Evolutionary conservation across 164 flowering plant species (phyloP).

Genomic region (Hamamelis virginiana): DNA sequence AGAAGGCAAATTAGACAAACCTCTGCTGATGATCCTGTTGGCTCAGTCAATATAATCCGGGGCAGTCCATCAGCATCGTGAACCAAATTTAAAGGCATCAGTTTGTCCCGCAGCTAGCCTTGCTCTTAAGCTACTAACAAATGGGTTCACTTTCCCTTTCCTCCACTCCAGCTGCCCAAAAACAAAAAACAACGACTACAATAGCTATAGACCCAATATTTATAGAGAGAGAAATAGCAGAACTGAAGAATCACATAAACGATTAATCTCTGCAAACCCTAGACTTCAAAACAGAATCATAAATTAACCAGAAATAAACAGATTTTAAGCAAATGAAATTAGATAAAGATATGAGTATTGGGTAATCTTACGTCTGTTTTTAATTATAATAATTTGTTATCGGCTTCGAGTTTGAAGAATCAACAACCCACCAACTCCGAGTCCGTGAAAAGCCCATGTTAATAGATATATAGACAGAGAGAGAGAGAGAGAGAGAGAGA

Average conservation of each 20-base stretch:
- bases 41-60: conserved; percentile 57
- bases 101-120: conserved; percentile 20
- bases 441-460: conserved; percentile 6
- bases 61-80: conserved; percentile 46
- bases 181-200: background rate
- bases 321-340: background rate
- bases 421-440: conserved; percentile 15
- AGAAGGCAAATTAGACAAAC: conserved; percentile 25
- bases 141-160: conserved; percentile 29
- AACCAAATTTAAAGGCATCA: conserved; percentile 44
- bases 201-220: background rate
- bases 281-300: no score
- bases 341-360: background rate
- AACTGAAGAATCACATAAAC: background rate
- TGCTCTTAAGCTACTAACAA: conserved; percentile 22
- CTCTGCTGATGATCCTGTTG: conserved; percentile 80
- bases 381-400: background rate
- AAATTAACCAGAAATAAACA: no score
- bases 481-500: background rate
- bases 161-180: conserved; percentile 31
- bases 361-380: conserved; percentile 27
- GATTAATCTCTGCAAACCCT: no score
- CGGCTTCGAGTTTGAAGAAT: conserved; percentile 26
- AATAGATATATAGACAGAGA: background rate
- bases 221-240: background rate